These are phyloP conservation scores for Verticillium albo-atrum DNA, from an alignment of 2,329 filamentous ascomycete species.

Conservation along the genomic window DNA sequence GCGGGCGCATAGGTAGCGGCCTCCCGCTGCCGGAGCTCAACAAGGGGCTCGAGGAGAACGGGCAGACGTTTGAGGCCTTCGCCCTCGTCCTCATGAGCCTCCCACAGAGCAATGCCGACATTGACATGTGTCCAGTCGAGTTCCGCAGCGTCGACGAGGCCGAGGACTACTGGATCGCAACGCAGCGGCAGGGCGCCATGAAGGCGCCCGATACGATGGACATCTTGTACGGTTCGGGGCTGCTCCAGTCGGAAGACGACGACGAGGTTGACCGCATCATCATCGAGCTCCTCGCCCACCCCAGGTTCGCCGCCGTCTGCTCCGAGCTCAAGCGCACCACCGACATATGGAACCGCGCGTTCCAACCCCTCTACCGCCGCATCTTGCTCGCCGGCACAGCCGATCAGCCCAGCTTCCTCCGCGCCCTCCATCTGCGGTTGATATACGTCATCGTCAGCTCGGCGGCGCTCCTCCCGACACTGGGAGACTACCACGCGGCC, in stretches of 20 bases:
- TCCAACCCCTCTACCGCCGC: constrained; percentile 27
- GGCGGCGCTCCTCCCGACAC: constrained; percentile 32
- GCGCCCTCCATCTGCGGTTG: constrained; percentile 34
- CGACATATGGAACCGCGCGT: constrained; percentile 33
- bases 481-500: constrained; percentile 28
- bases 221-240: not conserved
- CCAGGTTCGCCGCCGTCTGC: not conserved
- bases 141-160: constrained; percentile 29
- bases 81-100: constrained; percentile 9
- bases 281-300: not conserved
- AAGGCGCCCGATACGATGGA: constrained; percentile 4
- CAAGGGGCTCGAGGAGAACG: constrained; percentile 5
- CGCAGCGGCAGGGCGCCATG: constrained; percentile 31
- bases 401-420: constrained; percentile 15
- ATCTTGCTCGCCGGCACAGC: constrained; percentile 16
- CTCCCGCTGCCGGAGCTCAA: constrained; percentile 7
- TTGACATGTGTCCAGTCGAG: constrained; percentile 25
- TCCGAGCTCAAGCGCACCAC: constrained; percentile 11
- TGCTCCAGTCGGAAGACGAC: constrained; percentile 5
- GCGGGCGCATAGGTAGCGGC: constrained; percentile 2
- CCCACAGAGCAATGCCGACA: constrained; percentile 4
- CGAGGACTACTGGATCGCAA: constrained; percentile 30
- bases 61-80: constrained; percentile 9
- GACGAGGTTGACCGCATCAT: constrained; percentile 7
- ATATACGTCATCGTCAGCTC: constrained; percentile 35